Evolutionary conservation across 306 rosid genomes (phyloP), one percentile per base, ranked within the genome.

Genomic region (Gleditsia sinensis): DNA sequence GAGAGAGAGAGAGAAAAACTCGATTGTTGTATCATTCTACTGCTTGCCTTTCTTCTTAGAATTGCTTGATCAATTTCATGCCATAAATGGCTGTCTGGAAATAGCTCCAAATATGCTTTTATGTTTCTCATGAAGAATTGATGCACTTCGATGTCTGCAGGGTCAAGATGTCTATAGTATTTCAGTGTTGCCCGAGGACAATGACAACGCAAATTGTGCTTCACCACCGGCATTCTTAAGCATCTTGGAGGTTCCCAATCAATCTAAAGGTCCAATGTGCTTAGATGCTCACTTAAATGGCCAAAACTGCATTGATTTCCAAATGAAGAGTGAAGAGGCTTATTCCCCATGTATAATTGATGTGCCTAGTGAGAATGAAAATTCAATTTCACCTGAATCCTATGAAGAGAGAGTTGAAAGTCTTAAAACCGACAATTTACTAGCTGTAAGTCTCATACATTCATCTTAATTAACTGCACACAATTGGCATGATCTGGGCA

Each of bases 301-400:
- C 78, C 91, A 78, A 79, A 82, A 82, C 71, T 84, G 82, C 84
- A 36, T 82, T 65, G 93, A 86, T 82, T 80, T 89, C 54, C 80
- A 76, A 71, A 81, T 81, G 87, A 80, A 82, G 69, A 78, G 64
- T 6, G 69, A 74, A 61, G 91, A 83, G 75, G 73, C 65, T 58
- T 77, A 80, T 82, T 75, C 97, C 69, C 84, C 90, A 23, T 87
- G 90, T 81, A 72, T 89, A 69, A 83, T 90, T 34, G 90, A 90
- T 72, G 71, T 87, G 40, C 87, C 88, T 75, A 74, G 75, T 67
- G 93, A 81, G 66, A 89, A 83, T 67, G 89, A 83, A 55, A 74
- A 80, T 83, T 71, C 82, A 65, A 71, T 75, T 84, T 79, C 78
- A 53, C 75, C 90, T 42, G 88, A 85, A 73, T 71, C 84, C 56